Conservation (phyloP, 2,329 filamentous ascomycete genomes). For the Pestalotiopsis sp. region DNA sequence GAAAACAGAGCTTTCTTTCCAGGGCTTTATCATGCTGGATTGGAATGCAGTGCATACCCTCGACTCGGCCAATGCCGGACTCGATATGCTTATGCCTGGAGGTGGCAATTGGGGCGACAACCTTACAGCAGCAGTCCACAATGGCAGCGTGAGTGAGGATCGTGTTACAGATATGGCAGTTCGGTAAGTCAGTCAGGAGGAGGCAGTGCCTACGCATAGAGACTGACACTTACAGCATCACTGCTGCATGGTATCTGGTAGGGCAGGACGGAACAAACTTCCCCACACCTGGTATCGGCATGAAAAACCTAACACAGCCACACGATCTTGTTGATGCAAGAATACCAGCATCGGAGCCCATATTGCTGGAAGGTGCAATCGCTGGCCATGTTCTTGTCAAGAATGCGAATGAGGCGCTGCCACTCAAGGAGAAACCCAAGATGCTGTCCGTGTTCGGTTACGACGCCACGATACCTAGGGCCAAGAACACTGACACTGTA, state of each 20-base stretch:
- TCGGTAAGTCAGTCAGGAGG: slow-evolving; percentile 43
- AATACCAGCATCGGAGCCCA: slow-evolving; percentile 42
- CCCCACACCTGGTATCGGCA: slow-evolving; percentile 47
- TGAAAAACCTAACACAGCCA: slow-evolving; percentile 61
- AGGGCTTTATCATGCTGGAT: slow-evolving; percentile 70
- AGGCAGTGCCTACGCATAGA: background rate
- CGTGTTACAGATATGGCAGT: slow-evolving; percentile 80
- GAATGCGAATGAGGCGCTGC: slow-evolving; percentile 65
- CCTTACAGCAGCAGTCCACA: slow-evolving; percentile 73
- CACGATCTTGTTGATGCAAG: slow-evolving; percentile 52
- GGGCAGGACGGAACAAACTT: slow-evolving; percentile 51
- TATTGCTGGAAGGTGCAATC: slow-evolving; percentile 55
- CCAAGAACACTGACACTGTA: slow-evolving; percentile 47
- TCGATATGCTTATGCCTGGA: slow-evolving; percentile 74
- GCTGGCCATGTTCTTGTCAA: slow-evolving; percentile 76
- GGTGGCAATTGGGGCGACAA: slow-evolving; percentile 63
- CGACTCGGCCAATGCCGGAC: slow-evolving; percentile 54
- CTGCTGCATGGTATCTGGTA: slow-evolving; percentile 61
- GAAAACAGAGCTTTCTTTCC: slow-evolving; percentile 64
- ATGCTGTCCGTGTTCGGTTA: slow-evolving; percentile 63
- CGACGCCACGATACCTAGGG: slow-evolving; percentile 58
- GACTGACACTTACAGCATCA: slow-evolving; percentile 50
- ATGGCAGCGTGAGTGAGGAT: slow-evolving; percentile 71
- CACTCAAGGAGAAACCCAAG: slow-evolving; percentile 56
- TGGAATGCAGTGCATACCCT: slow-evolving; percentile 69